Conservation (phyloP, 768 basidiomycete species). For the Suillus placidus region DNA sequence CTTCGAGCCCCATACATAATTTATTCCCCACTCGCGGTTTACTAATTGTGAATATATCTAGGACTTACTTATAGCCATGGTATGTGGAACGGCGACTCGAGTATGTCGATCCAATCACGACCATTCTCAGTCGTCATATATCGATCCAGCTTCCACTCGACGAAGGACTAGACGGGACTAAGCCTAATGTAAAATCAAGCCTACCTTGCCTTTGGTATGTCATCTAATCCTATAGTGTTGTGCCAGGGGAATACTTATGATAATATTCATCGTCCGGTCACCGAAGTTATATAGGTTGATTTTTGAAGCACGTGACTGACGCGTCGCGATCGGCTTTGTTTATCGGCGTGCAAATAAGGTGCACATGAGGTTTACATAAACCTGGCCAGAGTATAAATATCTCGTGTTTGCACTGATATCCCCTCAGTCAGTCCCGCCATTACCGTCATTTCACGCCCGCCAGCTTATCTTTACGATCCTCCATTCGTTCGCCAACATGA, state of each 20-base stretch:
- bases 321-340: constrained; percentile 1
- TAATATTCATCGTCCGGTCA: background rate
- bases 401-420: background rate
- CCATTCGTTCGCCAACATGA: background rate
- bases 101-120: background rate
- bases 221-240: background rate
- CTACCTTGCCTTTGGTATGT: background rate
- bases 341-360: background rate
- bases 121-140: background rate
- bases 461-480: background rate
- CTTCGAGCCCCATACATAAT: background rate
- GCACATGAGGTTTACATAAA: constrained; percentile 1
- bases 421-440: background rate
- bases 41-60: constrained; percentile 18
- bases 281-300: background rate
- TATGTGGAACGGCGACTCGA: background rate
- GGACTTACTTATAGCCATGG: background rate
- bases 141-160: background rate
- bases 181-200: background rate
- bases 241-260: background rate
- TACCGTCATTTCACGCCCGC: background rate
- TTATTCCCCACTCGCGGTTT: constrained; percentile 1
- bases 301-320: background rate
- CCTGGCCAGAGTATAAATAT: background rate
- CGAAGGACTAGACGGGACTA: background rate